Evolutionary conservation across 2,329 filamentous ascomycete species (phyloP).

Genomic region (Ophiostoma australiae): DNA sequence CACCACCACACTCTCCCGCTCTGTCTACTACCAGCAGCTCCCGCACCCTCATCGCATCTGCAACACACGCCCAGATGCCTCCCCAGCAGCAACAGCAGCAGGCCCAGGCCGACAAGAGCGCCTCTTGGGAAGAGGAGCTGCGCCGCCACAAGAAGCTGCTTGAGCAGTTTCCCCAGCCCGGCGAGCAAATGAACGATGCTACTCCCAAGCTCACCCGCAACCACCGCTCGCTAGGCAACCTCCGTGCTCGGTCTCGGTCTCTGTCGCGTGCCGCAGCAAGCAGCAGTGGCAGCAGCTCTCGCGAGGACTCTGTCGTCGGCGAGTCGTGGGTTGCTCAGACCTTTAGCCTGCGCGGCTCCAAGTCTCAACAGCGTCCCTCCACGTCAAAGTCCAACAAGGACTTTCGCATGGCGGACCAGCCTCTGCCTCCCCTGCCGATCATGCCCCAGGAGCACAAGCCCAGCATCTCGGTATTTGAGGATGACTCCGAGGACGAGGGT

Average conservation of each 20-base stretch:
- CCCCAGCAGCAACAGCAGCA: not conserved
- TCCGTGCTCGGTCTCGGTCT: conserved; percentile 23
- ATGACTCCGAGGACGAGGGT: conserved; percentile 28
- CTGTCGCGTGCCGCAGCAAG: conserved; percentile 18
- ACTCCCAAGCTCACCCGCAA: conserved; percentile 19
- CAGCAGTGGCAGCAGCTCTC: not conserved
- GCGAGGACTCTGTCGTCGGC: conserved; percentile 1
- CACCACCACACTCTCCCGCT: not conserved
- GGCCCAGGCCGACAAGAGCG: not conserved
- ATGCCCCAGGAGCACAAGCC: not conserved
- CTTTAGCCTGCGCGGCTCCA: conserved; percentile 11
- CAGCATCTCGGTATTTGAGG: conserved; percentile 26
- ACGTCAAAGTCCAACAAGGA: conserved; percentile 21
- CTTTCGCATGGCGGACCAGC: not conserved
- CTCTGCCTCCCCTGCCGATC: not conserved
- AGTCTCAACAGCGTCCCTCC: conserved; percentile 12
- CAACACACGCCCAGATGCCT: not conserved
- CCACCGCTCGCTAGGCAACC: conserved; percentile 26
- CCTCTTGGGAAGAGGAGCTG: conserved; percentile 22
- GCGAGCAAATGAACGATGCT: conserved; percentile 12
- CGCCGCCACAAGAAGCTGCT: conserved; percentile 24
- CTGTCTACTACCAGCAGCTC: not conserved
- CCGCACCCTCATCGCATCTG: not conserved
- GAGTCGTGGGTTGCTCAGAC: not conserved
- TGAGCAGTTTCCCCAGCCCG: conserved; percentile 20